Conservation (phyloP, 441 rosid species). For the Erodium moschatum region DNA sequence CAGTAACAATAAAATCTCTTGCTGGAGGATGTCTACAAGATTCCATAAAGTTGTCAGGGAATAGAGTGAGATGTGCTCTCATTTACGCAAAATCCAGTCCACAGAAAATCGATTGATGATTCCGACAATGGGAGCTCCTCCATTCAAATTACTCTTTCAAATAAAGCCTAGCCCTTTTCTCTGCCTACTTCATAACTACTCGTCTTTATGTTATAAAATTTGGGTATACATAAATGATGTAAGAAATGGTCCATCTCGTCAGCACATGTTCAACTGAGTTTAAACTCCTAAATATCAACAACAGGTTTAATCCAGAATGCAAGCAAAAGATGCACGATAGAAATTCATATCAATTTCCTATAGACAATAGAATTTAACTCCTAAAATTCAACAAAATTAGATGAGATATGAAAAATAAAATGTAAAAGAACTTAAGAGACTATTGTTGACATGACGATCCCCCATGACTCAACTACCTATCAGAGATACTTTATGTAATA, state of each 20-base stretch:
- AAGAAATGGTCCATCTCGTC: background rate
- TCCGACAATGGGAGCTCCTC: background rate
- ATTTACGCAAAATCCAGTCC: background rate
- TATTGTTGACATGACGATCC: background rate
- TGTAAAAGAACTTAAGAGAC: background rate
- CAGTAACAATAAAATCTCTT: background rate
- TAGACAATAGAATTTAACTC: background rate
- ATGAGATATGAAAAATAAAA: background rate
- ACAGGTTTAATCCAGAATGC: constrained; percentile 1
- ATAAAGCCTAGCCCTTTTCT: background rate
- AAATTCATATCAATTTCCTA: background rate
- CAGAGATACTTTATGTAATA: background rate
- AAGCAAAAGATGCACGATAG: background rate
- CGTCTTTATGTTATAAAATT: background rate
- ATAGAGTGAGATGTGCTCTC: background rate
- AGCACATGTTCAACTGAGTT: background rate
- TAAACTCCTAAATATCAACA: too few relatives aligned
- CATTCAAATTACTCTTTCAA: background rate
- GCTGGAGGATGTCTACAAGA: background rate
- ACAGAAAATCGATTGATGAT: background rate
- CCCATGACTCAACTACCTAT: background rate
- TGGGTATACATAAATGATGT: background rate
- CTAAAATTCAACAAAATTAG: background rate
- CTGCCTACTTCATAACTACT: background rate
- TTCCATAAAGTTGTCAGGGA: background rate